Conservation (phyloP, 2,329 filamentous ascomycete species). For the Neofusicoccum laricinum region DNA sequence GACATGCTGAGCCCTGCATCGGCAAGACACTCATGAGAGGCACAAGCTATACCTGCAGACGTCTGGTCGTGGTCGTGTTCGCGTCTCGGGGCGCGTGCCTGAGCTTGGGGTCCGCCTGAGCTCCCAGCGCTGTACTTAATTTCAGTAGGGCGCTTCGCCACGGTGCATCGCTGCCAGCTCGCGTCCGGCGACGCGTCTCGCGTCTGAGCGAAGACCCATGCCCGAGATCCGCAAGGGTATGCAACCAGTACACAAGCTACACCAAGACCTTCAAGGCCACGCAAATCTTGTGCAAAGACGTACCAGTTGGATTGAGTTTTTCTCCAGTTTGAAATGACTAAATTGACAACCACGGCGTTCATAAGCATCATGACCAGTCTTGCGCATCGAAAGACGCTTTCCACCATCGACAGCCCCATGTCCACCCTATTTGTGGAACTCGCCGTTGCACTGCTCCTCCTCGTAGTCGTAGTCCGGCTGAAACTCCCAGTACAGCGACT, state of each 20-base stretch:
- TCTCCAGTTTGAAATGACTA: no score
- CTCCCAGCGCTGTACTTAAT: not conserved
- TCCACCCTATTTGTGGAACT: constrained; percentile 3
- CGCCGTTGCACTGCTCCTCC: constrained; percentile 21
- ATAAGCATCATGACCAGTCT: not conserved
- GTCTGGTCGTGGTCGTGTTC: no score
- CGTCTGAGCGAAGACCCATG: not conserved
- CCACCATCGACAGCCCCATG: not conserved
- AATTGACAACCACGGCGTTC: not conserved
- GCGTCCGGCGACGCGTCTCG: not conserved
- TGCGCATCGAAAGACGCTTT: not conserved
- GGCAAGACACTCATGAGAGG: not conserved
- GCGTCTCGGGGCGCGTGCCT: not conserved
- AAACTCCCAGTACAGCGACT: constrained; percentile 51
- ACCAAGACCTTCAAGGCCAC: no score
- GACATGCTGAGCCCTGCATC: not conserved
- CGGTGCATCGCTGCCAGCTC: not conserved
- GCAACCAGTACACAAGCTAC: no score
- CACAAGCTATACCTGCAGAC: no score
- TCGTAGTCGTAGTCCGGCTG: constrained; percentile 46
- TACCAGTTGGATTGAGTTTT: no score
- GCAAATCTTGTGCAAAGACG: no score
- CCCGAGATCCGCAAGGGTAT: not conserved
- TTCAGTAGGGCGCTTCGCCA: not conserved
- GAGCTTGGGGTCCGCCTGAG: not conserved